Base-by-base conservation (phyloP, 176 grass and related monocot species). In the Carex scoparia region DNA sequence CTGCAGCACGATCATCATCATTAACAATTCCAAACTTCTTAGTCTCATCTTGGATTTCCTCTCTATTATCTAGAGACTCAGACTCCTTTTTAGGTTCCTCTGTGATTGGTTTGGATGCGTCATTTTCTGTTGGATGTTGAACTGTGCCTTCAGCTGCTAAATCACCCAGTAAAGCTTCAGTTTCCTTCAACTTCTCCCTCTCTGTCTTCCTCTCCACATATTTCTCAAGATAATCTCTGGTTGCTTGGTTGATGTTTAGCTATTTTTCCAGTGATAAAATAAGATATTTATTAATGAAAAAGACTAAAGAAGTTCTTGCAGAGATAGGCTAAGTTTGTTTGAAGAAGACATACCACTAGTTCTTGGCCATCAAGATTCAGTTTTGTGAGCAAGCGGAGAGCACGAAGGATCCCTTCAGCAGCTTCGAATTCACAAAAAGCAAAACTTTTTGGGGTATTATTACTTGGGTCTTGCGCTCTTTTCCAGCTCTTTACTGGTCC, bases 381-480 rank as follows among this genome's bases (percentile, higher is more conserved):
- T 91, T 94, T 99, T 62, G 88, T 90, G 31, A 99, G 93, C 81
- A 99, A 90, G 44, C 97, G 88, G 19, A 94, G 87, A 42, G 97
- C 94, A 69, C 97, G 77, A 85, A 96, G 90, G 72, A 99, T 88
- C 65, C 97, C 93, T 88, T 99, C 97, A 65, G 97, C 93, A 89
- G 90, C 87, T 92, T 96, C 97, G 84, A 99, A 99, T 88, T 96
- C 97, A 75, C 93, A 99, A 94, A 95, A 99, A 9, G 91, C 97
- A 92, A 99, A 99, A 32, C 90, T 87, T 86, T 94, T 93, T 76
- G 90, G 97, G 67, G 76, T 96, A 58, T 91, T 91, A 80, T 91
- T 89, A 91, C 93, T 96, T 86, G 93, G 97, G 92, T 99, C 92
- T 86, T 94, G 91, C 5, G 93, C 94, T 74, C 97, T 93, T 84